Percentiles rank a stretch among this genome's conserved stretches.
Evolutionary conservation across 2,329 filamentous ascomycete species (phyloP).

Genomic region (Lasiodiplodia hormozganensis): DNA sequence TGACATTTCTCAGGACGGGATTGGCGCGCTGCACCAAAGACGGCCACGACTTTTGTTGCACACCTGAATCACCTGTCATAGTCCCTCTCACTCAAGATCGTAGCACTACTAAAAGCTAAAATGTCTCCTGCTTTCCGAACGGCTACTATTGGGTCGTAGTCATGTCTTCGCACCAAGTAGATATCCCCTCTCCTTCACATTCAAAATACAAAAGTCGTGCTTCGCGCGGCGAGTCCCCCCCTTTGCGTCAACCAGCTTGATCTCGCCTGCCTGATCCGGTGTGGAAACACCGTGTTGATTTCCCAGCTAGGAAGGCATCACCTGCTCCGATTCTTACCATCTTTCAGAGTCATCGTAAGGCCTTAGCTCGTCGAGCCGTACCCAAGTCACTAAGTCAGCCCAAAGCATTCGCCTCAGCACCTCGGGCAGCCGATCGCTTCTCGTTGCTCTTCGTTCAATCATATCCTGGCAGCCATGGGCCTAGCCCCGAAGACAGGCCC

Average conservation of each 20-base stretch:
- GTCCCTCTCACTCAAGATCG: not conserved
- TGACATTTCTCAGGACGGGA: slow-evolving; percentile 5
- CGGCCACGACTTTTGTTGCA: slow-evolving; percentile 12
- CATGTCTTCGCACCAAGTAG: too few species aligned
- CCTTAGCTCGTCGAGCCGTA: not conserved
- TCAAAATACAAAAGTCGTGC: not conserved
- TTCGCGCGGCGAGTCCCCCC: too few species aligned
- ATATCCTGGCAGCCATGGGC: not conserved
- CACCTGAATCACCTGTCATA: not conserved
- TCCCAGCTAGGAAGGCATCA: not conserved
- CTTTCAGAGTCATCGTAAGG: not conserved
- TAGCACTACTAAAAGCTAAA: not conserved
- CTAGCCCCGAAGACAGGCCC: too few species aligned
- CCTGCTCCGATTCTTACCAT: not conserved
- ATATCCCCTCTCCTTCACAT: not conserved
- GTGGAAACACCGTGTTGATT: not conserved
- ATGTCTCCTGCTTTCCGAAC: not conserved
- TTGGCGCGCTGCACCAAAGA: not conserved
- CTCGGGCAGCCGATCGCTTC: not conserved
- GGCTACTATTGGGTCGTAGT: not conserved
- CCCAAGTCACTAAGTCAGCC: not conserved
- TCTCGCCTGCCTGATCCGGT: not conserved
- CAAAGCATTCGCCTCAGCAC: not conserved
- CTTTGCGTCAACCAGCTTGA: not conserved
- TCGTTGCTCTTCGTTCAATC: not conserved